Percentiles rank a stretch among this genome's conserved stretches.
phyloP scores from a whole-genome alignment of 2,329 filamentous ascomycete species.

The Tolypocladium pustulatum region DNA sequence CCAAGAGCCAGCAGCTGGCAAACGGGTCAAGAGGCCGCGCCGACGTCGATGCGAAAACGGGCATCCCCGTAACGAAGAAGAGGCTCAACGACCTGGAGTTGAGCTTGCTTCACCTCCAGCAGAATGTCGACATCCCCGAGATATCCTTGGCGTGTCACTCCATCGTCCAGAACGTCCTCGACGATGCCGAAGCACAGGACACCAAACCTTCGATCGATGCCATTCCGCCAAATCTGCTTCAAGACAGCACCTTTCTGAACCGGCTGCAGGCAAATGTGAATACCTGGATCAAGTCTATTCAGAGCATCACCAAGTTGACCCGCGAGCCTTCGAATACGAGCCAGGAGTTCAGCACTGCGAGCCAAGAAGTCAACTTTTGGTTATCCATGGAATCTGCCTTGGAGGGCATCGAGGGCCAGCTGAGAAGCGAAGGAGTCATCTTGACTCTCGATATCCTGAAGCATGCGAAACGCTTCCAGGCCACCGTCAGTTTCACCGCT shows the following conservation, averaged over 20 bases:
- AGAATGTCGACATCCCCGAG: conserved; percentile 96
- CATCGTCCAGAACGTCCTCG: conserved; percentile 74
- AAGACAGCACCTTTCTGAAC: conserved; percentile 88
- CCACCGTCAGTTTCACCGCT: conserved; percentile 90
- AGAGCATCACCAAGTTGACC: conserved; percentile 88
- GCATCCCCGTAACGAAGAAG: conserved; percentile 95
- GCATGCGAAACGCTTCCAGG: conserved; percentile 95
- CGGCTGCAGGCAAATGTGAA: conserved; percentile 89
- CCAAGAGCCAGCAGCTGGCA: conserved; percentile 63
- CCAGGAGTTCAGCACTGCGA: conserved; percentile 57
- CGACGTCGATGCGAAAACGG: conserved; percentile 84
- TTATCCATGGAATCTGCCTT: conserved; percentile 90
- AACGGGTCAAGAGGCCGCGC: conserved; percentile 60
- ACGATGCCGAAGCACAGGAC: conserved; percentile 60
- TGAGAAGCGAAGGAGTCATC: conserved; percentile 78
- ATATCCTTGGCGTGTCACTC: conserved; percentile 80
- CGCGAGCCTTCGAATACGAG: conserved; percentile 62
- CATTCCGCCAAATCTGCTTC: conserved; percentile 64
- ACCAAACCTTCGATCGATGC: conserved; percentile 66
- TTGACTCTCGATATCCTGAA: conserved; percentile 91
- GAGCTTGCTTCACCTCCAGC: conserved; percentile 81
- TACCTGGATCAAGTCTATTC: conserved; percentile 97
- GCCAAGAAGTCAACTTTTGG: conserved; percentile 99
- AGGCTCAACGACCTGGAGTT: conserved; percentile 90
- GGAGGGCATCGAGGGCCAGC: conserved; percentile 81